Evolutionary conservation across 352 stramenopile genomes (phyloP), one percentile per base, ranked within the genome.

Genomic region (Blastocystis sp.): DNA sequence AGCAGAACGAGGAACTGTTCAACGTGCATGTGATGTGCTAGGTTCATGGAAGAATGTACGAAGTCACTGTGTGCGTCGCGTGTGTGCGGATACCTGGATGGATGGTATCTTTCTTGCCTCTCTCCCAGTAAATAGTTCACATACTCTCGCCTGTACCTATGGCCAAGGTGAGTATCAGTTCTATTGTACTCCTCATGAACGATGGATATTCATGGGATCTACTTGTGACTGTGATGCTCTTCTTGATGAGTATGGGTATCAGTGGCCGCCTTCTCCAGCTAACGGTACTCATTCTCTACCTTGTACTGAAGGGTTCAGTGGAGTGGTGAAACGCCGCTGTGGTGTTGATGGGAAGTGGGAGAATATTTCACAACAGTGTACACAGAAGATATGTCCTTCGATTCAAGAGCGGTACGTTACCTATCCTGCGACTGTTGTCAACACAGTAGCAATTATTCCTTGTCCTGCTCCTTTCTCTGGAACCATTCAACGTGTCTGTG

Each of bases 381-480:
- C 12, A 27, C 71, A 35, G 11, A 16, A 54, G 24, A 51, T 65
- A 12, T 83, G 71, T 83, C 71, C 71, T 12, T 1, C 32, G 16
- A 3, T 57, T 27, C 21, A 29, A 35, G 71, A 83, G 6, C 51
- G 35, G 16, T 39, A 37, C 3, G 21, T 83, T 24, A 65, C 52
- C 19, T 83, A 46, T 43, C 71, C 71, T 29, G 43, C 29, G 2
- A 83, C 71, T 1, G 11, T 42, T 19, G 66, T 51, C 29, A 54
- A 54, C 2, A 0, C 49, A 11, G 54, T 42, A 1, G 52, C 27
- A 29, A 43, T n/a, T 27, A 56, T 66, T 19, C 29, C 29, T 1
- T 83, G 71, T 43, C 71, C 71, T n/a, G 24, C 46, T 35, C 71
- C 71, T 1, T 83, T 66, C 71, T 11, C 21, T 9, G 71, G 71